Evolutionary conservation across 1,284 basidiomycete species (phyloP), one percentile per base, ranked within the genome.

Genomic region (Neolentinus lepideus): DNA sequence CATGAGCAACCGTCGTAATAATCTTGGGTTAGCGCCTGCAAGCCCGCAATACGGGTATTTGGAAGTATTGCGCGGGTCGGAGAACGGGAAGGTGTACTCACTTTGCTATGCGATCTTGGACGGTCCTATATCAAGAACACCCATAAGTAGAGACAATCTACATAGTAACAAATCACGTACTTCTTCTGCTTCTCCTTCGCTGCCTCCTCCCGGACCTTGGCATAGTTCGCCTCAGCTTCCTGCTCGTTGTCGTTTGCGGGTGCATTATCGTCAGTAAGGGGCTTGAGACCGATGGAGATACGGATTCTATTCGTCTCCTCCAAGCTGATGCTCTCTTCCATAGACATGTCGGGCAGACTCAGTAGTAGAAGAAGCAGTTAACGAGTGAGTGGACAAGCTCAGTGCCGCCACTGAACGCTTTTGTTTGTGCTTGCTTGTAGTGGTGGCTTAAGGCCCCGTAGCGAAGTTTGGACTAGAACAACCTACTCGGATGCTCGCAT

Each of bases 251-350:
- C 81, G 66, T 85, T 76, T 11, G 76, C 75, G 6, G 86, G 83
- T 25, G 71, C 78, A 52, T 76, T 75, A 64, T 90, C 88, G 61
- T 91, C 92, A 2, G 86, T 88, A 56, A 99, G 83, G 35, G 96
- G 96, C 70, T 94, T 93, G 60, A 99, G 85, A 63, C 97, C 97
- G 47, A 98, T 82, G 8, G 87, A 90, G 60, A 97, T 84, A 75
- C 97, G 93, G 68, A 98, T 92, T 73, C 91, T 94, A 80, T 98
- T 98, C 55, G 95, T 98, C 80, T 99, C 97, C 69, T 98, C 95
- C 67, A 99, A 83, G 63, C 90, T 88, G 68, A 97, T 88, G 68
- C 90, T 88, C 71, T 94, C 88, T 74, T 90, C 88, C 84, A 89
- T 84, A 19, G 84, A 80, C 79, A 83, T 85, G 57, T 51, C 71